A percentile compares a stretch with the other conserved stretches of the same genome.
These are phyloP conservation scores for Cocos nucifera DNA, from an alignment of 176 grass and related monocot species.

Conservation along the genomic window DNA sequence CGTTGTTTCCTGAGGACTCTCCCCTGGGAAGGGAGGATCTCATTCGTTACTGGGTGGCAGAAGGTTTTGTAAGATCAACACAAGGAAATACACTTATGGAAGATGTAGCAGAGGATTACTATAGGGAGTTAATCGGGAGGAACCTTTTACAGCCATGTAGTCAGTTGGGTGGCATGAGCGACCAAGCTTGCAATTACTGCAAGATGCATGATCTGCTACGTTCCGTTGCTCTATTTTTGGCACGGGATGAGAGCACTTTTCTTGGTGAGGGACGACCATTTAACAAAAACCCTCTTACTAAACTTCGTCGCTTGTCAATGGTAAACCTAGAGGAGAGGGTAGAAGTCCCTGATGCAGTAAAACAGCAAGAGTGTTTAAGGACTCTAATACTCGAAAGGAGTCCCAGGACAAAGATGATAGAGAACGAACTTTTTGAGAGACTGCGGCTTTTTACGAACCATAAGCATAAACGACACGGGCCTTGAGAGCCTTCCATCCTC, in stretches of 20 bases:
- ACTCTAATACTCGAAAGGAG: too few relatives aligned
- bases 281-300: too few relatives aligned
- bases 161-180: too few relatives aligned
- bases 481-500: constrained; percentile 55
- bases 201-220: too few relatives aligned
- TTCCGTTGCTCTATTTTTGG: too few relatives aligned
- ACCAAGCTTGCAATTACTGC: too few relatives aligned
- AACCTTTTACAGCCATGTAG: constrained; percentile 61
- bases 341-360: too few relatives aligned
- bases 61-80: constrained; percentile 43
- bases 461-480: constrained; percentile 50
- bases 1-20: constrained; percentile 59
- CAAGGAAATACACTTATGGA: constrained; percentile 26
- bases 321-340: too few relatives aligned
- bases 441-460: constrained; percentile 35
- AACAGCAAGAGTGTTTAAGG: not conserved
- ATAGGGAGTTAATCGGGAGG: constrained; percentile 48
- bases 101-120: constrained; percentile 67
- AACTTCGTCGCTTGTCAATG: too few relatives aligned
- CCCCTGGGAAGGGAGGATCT: too few relatives aligned
- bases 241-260: too few relatives aligned
- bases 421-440: constrained; percentile 37
- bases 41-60: constrained; percentile 59
- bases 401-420: constrained; percentile 40
- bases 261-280: too few relatives aligned